Conservation (phyloP, 225 moss, liverwort and hornwort species). For the Antitrichia curtipendula region DNA sequence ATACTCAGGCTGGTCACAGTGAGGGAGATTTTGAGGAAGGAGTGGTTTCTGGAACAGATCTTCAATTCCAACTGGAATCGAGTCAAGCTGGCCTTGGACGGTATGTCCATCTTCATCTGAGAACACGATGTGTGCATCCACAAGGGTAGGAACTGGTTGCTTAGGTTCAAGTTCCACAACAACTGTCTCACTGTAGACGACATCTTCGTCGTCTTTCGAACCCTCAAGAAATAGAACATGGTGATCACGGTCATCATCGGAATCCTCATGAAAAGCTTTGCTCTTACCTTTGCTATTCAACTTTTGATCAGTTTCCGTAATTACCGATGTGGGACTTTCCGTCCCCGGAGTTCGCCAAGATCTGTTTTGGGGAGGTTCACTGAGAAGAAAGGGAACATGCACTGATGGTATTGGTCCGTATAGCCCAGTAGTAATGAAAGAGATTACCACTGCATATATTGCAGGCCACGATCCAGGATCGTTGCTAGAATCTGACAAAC, state of each 20-base stretch:
- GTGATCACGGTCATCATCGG: constrained; percentile 19
- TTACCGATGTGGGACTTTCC: constrained; percentile 30
- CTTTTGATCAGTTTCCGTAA: constrained; percentile 5
- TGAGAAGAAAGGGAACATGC: constrained; percentile 83
- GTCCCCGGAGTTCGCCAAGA: constrained; percentile 19
- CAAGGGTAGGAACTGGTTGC: constrained; percentile 90
- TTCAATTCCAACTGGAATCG: constrained; percentile 83
- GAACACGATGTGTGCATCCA: constrained; percentile 76
- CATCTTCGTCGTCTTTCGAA: constrained; percentile 2
- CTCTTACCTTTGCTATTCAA: constrained; percentile 24
- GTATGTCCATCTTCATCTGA: constrained; percentile 70
- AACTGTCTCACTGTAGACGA: constrained; percentile 37
- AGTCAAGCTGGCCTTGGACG: constrained; percentile 75
- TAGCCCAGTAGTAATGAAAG: constrained; percentile 66
- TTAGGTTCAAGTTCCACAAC: constrained; percentile 80
- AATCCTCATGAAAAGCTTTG: constrained; percentile 27
- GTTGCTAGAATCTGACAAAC: neutral
- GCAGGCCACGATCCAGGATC: constrained; percentile 78
- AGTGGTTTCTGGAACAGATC: constrained; percentile 76
- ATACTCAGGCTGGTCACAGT: constrained; percentile 34
- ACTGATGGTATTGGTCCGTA: constrained; percentile 83
- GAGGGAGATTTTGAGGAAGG: constrained; percentile 31
- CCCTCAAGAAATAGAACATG: constrained; percentile 13
- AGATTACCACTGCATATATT: constrained; percentile 76
- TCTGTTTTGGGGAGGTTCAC: constrained; percentile 46